phyloP scores from a whole-genome alignment of 2,329 filamentous ascomycete genomes.

The Diplocarpon rosae region DNA sequence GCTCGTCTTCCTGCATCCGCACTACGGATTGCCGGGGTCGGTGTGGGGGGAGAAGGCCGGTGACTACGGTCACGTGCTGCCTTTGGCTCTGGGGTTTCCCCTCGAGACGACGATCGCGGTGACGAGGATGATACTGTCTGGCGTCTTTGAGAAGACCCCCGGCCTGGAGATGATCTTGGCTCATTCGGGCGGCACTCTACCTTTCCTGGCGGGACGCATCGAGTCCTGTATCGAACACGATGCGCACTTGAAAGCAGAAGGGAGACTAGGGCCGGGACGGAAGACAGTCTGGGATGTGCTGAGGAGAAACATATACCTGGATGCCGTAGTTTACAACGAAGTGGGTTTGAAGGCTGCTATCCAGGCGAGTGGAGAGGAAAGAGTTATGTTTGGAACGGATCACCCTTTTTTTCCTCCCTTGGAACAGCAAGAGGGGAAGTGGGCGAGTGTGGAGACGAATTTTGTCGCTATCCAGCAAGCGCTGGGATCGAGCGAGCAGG shows the following conservation, averaged over 20 bases:
- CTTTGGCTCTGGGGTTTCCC: conserved; percentile 77
- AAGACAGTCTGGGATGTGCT: conserved; percentile 52
- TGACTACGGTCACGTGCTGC: conserved; percentile 79
- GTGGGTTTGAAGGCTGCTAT: conserved; percentile 62
- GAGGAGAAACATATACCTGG: conserved; percentile 71
- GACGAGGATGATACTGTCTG: conserved; percentile 74
- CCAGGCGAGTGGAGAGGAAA: conserved; percentile 54
- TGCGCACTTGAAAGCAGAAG: conserved; percentile 56
- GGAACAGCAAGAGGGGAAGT: conserved; percentile 50
- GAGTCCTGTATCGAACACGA: conserved; percentile 83
- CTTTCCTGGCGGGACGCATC: conserved; percentile 78
- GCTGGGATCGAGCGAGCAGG: conserved; percentile 36
- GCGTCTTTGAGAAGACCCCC: conserved; percentile 69
- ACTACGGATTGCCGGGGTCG: conserved; percentile 73
- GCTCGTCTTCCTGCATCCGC: conserved; percentile 77
- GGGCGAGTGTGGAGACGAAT: conserved; percentile 57
- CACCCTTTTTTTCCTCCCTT: conserved; percentile 80
- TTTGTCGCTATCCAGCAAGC: conserved; percentile 43
- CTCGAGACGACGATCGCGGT: conserved; percentile 90
- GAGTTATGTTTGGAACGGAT: conserved; percentile 72
- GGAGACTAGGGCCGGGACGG: conserved; percentile 38
- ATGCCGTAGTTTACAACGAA: conserved; percentile 75
- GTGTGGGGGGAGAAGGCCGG: conserved; percentile 65
- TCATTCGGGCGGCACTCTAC: conserved; percentile 79
- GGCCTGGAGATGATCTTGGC: conserved; percentile 66